These are phyloP conservation scores for Rhododendron ovatum DNA, from an alignment of 148 eudicot species.

Conservation along the genomic window DNA sequence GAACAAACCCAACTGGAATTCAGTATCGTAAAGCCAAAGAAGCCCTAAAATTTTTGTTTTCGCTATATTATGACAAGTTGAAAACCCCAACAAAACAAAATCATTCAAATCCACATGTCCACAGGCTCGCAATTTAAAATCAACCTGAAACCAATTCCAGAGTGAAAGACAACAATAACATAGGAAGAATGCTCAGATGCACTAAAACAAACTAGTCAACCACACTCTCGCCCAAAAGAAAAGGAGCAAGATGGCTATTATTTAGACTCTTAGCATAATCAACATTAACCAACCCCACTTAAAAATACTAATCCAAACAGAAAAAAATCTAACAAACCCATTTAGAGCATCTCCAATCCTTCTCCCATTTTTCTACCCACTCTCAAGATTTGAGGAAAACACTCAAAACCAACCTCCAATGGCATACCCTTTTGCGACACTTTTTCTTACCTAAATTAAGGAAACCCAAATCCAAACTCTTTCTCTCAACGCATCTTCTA, in stretches of 20 bases:
- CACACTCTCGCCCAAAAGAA: not conserved
- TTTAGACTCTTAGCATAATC: not conserved
- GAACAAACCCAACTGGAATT: not conserved
- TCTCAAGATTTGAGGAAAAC: not conserved
- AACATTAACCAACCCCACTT: not conserved
- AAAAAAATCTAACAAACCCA: not conserved
- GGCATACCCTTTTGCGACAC: not conserved
- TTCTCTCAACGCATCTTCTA: not conserved
- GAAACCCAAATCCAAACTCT: not conserved
- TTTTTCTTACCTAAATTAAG: not conserved
- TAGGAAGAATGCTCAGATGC: not conserved
- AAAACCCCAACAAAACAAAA: not conserved
- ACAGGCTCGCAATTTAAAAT: not conserved
- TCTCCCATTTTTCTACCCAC: not conserved
- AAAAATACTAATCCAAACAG: not conserved
- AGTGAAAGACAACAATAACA: not conserved
- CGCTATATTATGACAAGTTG: not conserved
- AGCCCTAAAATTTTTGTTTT: not conserved
- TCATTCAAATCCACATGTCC: not conserved
- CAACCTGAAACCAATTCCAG: not conserved
- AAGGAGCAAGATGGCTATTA: not conserved
- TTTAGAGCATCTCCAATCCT: not conserved
- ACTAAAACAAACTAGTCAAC: not conserved
- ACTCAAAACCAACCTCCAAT: not conserved
- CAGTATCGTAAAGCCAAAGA: slow-evolving; percentile 10